A percentile compares a stretch with the other conserved stretches of the same genome.
Evolutionary conservation across 371 early-diverging fungal species (phyloP).

Genomic region (Mitosporidium daphniae): DNA sequence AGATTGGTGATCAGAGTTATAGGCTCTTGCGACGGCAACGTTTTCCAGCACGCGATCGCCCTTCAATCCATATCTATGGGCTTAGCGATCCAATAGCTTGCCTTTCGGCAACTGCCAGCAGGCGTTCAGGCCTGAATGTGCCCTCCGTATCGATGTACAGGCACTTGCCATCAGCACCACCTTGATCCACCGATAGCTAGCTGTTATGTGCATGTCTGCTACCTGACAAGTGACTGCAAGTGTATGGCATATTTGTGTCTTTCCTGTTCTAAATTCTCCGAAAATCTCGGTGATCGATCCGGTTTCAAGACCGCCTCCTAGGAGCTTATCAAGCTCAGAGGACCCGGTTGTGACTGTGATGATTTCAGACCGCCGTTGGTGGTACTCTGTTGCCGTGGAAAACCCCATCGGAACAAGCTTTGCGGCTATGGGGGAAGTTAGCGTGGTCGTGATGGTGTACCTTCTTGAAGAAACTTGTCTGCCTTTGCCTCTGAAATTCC

Average conservation of each 20-base stretch:
- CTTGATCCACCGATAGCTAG: slow-evolving; percentile 38
- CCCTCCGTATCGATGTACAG: slow-evolving; percentile 96
- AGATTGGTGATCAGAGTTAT: slow-evolving; percentile 87
- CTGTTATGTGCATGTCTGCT: no score
- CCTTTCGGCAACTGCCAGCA: slow-evolving; percentile 57
- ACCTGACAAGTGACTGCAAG: slow-evolving; percentile 87
- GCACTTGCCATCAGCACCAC: slow-evolving; percentile 84
- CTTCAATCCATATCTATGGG: slow-evolving; percentile 27
- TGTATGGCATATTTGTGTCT: slow-evolving; percentile 92
- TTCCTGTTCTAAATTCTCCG: slow-evolving; percentile 98
- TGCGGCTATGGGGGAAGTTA: slow-evolving; percentile 15
- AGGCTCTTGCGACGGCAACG: slow-evolving; percentile 77
- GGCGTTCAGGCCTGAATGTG: slow-evolving; percentile 75
- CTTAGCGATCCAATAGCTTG: slow-evolving; percentile 5
- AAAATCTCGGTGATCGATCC: slow-evolving; percentile 95
- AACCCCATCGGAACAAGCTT: slow-evolving; percentile 87
- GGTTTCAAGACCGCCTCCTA: slow-evolving; percentile 88
- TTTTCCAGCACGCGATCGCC: slow-evolving; percentile 64
- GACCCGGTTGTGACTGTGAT: slow-evolving; percentile 74
- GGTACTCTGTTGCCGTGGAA: slow-evolving; percentile 70
- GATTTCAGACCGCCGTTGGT: slow-evolving; percentile 42
- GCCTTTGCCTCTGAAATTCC: slow-evolving; percentile 93
- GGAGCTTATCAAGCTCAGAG: slow-evolving; percentile 58
- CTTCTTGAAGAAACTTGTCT: slow-evolving; percentile 75
- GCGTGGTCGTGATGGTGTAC: slow-evolving; percentile 8